phyloP scores from a whole-genome alignment of 352 stramenopile species.

The Halophytophthora batemanensis region DNA sequence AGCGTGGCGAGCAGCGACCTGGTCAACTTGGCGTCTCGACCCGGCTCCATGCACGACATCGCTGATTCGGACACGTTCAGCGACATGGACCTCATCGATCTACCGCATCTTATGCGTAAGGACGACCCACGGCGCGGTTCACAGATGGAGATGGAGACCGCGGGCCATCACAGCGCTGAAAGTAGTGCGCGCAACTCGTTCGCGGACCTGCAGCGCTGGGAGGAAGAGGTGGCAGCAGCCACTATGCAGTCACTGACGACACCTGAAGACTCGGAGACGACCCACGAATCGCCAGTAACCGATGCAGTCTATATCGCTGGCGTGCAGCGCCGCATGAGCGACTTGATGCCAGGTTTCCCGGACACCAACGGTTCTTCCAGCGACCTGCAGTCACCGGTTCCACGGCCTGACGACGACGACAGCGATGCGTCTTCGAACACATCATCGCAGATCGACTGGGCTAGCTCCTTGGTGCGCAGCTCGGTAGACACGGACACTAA shows the following conservation, averaged over 20 bases:
- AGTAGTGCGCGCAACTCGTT: conserved; percentile 29
- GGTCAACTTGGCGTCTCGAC: conserved; percentile 25
- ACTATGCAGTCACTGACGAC: conserved; percentile 1
- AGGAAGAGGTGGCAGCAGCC: conserved; percentile 20
- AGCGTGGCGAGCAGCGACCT: conserved; percentile 32
- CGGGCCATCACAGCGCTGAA: conserved; percentile 20
- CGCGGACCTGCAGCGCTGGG: conserved; percentile 39
- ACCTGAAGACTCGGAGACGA: not conserved
- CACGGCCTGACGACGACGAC: conserved; percentile 26
- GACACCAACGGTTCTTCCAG: not conserved
- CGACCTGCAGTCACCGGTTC: conserved; percentile 17
- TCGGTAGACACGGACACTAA: not conserved
- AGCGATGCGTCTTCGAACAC: conserved; percentile 31
- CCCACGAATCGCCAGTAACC: conserved; percentile 1
- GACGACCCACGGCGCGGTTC: conserved; percentile 20
- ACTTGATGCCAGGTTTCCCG: conserved; percentile 20
- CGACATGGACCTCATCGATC: conserved; percentile 65
- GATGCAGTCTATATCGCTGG: conserved; percentile 12
- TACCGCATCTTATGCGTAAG: conserved; percentile 72
- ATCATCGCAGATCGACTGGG: conserved; percentile 34
- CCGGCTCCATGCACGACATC: conserved; percentile 50
- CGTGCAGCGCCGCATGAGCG: conserved; percentile 18
- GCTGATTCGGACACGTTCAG: conserved; percentile 71
- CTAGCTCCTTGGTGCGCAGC: conserved; percentile 11
- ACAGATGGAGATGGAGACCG: conserved; percentile 8